Evolutionary conservation across 768 basidiomycete genomes (phyloP), one percentile per base, ranked within the genome.

Genomic region (Boletus tomentosulus): DNA sequence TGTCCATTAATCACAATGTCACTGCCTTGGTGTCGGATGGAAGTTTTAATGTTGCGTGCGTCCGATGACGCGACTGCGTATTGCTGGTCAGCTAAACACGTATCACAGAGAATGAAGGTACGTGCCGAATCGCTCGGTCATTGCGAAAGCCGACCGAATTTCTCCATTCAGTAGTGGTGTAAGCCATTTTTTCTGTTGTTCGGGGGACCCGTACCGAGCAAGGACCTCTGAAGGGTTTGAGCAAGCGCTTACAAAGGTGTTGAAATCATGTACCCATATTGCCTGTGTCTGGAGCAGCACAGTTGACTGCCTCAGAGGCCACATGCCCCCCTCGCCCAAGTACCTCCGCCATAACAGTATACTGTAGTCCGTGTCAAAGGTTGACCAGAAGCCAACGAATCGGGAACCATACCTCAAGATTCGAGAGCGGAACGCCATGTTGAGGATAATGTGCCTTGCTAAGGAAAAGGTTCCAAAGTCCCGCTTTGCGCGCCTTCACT

Each of bases 401-500:
- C 46, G 24, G 37, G 19, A 3, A 10, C 42, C 78, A 43, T 58
- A 93, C 93, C 80, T 99, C 97, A 44, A 99, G 78, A 71, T 98
- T 98, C 15, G 86, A 86, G 59, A 98, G 76, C n/a, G 87, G 86
- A 6, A 93, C 87, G 39, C 96, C 96, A 63, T 84, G 80, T 60
- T 89, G 77, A 8, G 93, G 94, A 68, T 96, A 98, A 66, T 97
- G 96, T 28, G 83, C 79, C 73, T 93, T 92, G 81, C 90, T 93
- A 57, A 98, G 77, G 78, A 98, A 98, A 35, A 99, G 78, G 67
- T 98, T 98, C 97, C 97, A 99, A 37, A 99, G 78, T 3, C 97
- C 97, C 27, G 85, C 81, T 65, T 82, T 81, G 74, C 86, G 90
- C 0, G 96, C 97, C 69, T 89, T 92, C 57, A 65, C 77, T 74